phyloP scores from a whole-genome alignment of 345 rosid species.

The Murraya koenigii region DNA sequence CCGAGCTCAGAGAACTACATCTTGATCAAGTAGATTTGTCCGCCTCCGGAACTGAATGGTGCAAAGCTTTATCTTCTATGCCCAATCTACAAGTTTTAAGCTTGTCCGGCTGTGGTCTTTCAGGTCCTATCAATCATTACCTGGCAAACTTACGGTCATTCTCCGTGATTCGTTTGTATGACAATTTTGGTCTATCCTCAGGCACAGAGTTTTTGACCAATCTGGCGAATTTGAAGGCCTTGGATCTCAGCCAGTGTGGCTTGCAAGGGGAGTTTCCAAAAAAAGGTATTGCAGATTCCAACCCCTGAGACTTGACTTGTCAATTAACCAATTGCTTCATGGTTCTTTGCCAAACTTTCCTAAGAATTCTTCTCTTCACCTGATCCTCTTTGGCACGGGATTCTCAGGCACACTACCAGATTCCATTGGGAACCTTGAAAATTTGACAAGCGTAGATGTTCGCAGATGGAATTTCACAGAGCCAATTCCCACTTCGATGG shows the following conservation, averaged over 20 bases:
- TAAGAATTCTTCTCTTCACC: slow-evolving; percentile 19
- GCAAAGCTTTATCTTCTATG: slow-evolving; percentile 29
- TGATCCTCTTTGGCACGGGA: slow-evolving; percentile 19
- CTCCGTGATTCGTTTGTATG: slow-evolving; percentile 1
- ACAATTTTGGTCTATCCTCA: slow-evolving; percentile 16
- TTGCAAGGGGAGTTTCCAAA: slow-evolving; percentile 33
- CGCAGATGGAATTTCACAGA: slow-evolving; percentile 22
- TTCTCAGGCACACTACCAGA: slow-evolving; percentile 33
- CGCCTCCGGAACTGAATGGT: slow-evolving; percentile 19
- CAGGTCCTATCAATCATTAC: slow-evolving; percentile 30
- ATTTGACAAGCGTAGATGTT: slow-evolving; percentile 22
- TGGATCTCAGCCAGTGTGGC: slow-evolving; percentile 14
- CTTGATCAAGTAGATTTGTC: slow-evolving; percentile 35
- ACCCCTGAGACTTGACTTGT: slow-evolving; percentile 31
- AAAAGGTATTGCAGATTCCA: slow-evolving; percentile 17
- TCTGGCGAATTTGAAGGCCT: slow-evolving; percentile 12
- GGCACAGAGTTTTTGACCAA: slow-evolving; percentile 27
- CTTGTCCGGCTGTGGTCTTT: slow-evolving; percentile 22
- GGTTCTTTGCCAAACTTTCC: slow-evolving; percentile 23
- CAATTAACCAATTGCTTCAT: slow-evolving; percentile 13
- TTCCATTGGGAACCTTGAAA: slow-evolving; percentile 28
- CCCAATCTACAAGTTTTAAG: slow-evolving; percentile 26
- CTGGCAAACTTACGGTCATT: slow-evolving; percentile 14
- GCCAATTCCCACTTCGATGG: slow-evolving; percentile 27
- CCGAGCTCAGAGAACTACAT: slow-evolving; percentile 12